A percentile compares a stretch with the other conserved stretches of the same genome.
Evolutionary conservation across 441 rosid genomes (phyloP).

Genomic region (Mallotus japonicus): DNA sequence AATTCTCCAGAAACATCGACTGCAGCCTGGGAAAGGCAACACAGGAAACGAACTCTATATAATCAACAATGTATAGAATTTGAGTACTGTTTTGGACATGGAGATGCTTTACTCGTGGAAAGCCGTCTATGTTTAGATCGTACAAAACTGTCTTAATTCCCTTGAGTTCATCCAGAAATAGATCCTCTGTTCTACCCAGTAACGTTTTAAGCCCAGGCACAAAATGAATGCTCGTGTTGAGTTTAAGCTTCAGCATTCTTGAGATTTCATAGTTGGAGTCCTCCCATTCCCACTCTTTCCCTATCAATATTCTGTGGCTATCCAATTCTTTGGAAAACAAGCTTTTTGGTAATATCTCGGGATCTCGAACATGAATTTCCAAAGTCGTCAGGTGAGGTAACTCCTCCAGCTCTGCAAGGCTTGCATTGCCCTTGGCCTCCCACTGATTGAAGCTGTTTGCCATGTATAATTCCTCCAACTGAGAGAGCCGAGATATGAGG

Average conservation of each 20-base stretch:
- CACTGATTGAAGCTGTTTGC: slow-evolving; percentile 1
- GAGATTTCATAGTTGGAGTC: background rate
- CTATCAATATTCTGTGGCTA: slow-evolving; percentile 11
- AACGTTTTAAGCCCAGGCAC: background rate
- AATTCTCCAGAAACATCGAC: slow-evolving; percentile 3
- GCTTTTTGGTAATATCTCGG: background rate
- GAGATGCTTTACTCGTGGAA: slow-evolving; percentile 21
- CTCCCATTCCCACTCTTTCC: slow-evolving; percentile 5
- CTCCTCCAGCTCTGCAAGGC: slow-evolving; percentile 9
- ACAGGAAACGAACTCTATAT: background rate
- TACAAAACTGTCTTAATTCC: background rate
- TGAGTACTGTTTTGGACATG: background rate
- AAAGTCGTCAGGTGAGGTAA: background rate
- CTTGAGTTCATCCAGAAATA: background rate
- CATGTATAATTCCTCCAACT: slow-evolving; percentile 26
- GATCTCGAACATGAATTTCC: background rate
- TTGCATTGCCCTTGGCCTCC: slow-evolving; percentile 24
- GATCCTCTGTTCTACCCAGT: slow-evolving; percentile 8
- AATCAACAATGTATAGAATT: slow-evolving; percentile 1
- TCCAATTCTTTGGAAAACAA: slow-evolving; percentile 11
- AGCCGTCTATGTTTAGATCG: slow-evolving; percentile 12
- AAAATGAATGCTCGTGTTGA: background rate
- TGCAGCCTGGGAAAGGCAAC: slow-evolving; percentile 3
- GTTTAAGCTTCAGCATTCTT: slow-evolving; percentile 15
- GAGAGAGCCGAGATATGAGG: slow-evolving; percentile 21